phyloP scores from a whole-genome alignment of 139 green algal species.

The Tetradesmus lagerheimii region DNA sequence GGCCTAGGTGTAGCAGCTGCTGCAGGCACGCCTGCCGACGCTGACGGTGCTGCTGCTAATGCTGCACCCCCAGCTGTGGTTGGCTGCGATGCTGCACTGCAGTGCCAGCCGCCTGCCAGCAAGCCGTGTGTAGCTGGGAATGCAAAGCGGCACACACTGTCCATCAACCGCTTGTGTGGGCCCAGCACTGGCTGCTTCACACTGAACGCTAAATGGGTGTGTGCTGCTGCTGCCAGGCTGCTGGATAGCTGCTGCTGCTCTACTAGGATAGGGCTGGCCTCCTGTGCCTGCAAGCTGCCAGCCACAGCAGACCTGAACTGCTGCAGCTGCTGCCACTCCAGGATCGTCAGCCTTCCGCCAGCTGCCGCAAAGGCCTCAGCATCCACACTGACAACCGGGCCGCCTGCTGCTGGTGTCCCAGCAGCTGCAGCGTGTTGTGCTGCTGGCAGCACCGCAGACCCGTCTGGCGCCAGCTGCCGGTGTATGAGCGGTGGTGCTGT shows the following conservation, averaged over 20 bases:
- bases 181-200: slow-evolving; percentile 41
- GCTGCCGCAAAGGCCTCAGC: slow-evolving; percentile 40
- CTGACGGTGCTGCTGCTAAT: not conserved
- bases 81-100: not conserved
- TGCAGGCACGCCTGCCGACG: not conserved
- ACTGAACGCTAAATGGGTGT: not conserved
- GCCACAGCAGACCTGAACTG: slow-evolving; percentile 41
- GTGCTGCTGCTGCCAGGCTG: not conserved
- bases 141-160: slow-evolving; percentile 50
- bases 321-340: slow-evolving; percentile 41
- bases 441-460: not conserved
- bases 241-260: not conserved
- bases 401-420: not conserved
- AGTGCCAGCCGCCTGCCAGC: not conserved
- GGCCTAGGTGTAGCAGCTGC: not conserved
- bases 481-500: slow-evolving; percentile 43
- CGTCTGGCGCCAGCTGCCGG: slow-evolving; percentile 28
- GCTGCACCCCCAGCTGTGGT: slow-evolving; percentile 2
- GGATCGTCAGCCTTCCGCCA: slow-evolving; percentile 23
- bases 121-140: slow-evolving; percentile 37
- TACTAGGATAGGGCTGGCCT: slow-evolving; percentile 23
- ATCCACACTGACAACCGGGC: slow-evolving; percentile 34
- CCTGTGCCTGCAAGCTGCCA: not conserved
- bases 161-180: slow-evolving; percentile 45
- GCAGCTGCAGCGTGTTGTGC: not conserved